Evolutionary conservation across 352 stramenopile genomes (phyloP), one percentile per base, ranked within the genome.

Genomic region (Pythium folliculosum): DNA sequence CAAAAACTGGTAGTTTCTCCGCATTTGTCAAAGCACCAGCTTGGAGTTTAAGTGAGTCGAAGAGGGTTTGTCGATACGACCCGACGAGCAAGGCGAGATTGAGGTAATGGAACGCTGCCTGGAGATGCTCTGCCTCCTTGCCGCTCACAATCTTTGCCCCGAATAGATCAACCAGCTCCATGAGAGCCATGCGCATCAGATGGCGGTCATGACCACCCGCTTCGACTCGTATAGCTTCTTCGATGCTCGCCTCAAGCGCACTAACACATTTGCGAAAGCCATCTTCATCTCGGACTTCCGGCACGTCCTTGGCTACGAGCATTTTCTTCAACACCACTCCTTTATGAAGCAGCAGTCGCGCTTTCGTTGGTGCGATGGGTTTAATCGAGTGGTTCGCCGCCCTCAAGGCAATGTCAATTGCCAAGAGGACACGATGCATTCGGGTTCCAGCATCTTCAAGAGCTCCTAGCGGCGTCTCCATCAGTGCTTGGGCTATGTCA

Each of bases 91-190:
- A 37, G 0, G 77, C 84, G 19, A 91, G 57, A 40, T 72, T 78
- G 30, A 94, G 63, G 65, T 88, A 92, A 65, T 92, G 84, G 49
- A 89, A 90, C 32, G 82, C 84, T 21, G 80, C 83, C 69, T 91
- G 82, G 21, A 89, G 67, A 47, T 92, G 82, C 17, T 78, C 65
- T 14, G 88, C 70, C 66, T 90, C 77, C 27, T 75, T 68, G 7
- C 48, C 66, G 10, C 50, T 62, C 19, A 90, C 12, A 1, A 86
- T 14, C 48, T 90, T 83, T 50, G 70, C 67, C 7, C 72, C 69
- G 48, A 81, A 91, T 2, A 92, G 54, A 69, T 89, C 73, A 23
- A 91, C 78, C n/a, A 94, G 65, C 55, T 92, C 78, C 27, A 88
- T 69, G 17, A 92, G 52, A 17, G 82, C 81, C 10, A 72, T 59